phyloP scores from a whole-genome alignment of 2,329 filamentous ascomycete genomes.

The Apiospora malaysiana region DNA sequence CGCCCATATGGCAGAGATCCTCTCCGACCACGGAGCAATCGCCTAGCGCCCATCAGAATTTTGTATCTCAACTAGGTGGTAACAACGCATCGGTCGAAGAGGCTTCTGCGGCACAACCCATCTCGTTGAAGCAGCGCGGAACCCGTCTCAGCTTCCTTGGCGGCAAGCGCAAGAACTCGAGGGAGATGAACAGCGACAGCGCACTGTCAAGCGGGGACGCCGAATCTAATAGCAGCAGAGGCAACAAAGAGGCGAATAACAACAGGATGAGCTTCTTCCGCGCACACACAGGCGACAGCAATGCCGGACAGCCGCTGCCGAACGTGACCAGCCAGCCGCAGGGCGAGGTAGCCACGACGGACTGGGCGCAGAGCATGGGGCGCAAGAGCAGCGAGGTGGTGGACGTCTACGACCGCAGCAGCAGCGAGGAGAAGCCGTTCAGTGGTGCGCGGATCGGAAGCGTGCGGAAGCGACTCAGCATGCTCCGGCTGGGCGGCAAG shows the following conservation, averaged over 20 bases:
- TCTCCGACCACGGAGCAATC: slow-evolving; percentile 39
- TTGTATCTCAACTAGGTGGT: slow-evolving; percentile 31
- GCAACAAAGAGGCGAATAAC: slow-evolving; percentile 39
- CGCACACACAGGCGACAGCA: slow-evolving; percentile 41
- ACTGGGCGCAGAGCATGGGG: slow-evolving; percentile 32
- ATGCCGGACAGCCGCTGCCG: slow-evolving; percentile 16
- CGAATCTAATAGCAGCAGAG: slow-evolving; percentile 41
- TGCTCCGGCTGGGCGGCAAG: slow-evolving; percentile 75
- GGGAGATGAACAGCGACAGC: slow-evolving; percentile 36
- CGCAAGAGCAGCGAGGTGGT: slow-evolving; percentile 39
- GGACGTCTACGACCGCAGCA: slow-evolving; percentile 36
- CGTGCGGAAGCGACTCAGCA: slow-evolving; percentile 78
- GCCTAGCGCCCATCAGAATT: slow-evolving; percentile 17
- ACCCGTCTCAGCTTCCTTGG: slow-evolving; percentile 64
- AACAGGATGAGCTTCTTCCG: slow-evolving; percentile 55
- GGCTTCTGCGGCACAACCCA: slow-evolving; percentile 55
- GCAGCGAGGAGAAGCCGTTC: slow-evolving; percentile 35
- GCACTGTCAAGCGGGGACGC: slow-evolving; percentile 25
- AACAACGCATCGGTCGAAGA: slow-evolving; percentile 51
- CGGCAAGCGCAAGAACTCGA: slow-evolving; percentile 54
- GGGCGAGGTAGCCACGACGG: slow-evolving; percentile 30
- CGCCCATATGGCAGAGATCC: slow-evolving; percentile 46
- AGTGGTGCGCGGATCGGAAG: slow-evolving; percentile 61
- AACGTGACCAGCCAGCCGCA: slow-evolving; percentile 26
- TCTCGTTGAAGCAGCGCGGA: slow-evolving; percentile 58